phyloP scores from a whole-genome alignment of 148 eudicot species.

The Amaranthus cruentus region DNA sequence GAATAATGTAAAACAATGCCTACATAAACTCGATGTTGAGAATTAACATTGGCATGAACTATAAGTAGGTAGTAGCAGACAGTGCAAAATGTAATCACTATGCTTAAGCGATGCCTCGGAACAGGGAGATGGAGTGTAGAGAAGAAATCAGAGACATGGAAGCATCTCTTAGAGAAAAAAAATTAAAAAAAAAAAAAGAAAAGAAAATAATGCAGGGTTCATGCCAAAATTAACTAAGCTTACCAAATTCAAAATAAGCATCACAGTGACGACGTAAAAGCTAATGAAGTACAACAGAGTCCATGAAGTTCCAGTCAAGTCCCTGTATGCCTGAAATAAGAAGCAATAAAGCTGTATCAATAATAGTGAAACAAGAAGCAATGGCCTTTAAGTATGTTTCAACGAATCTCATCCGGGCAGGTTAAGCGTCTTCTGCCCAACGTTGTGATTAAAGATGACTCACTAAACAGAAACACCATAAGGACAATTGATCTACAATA shows the following conservation, averaged over 20 bases:
- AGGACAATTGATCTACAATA: too few species aligned
- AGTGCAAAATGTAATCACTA: neutral
- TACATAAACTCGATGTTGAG: too few species aligned
- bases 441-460: too few species aligned
- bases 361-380: neutral
- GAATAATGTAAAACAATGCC: too few species aligned
- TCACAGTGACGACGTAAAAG: conserved; percentile 78
- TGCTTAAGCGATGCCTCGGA: neutral
- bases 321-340: conserved; percentile 68
- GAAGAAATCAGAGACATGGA: neutral
- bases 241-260: conserved; percentile 92
- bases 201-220: neutral
- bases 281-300: conserved; percentile 71
- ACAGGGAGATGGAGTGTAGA: neutral
- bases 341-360: conserved; percentile 8
- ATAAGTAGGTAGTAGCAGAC: too few species aligned
- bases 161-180: too few species aligned
- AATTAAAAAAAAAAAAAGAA: conserved; percentile 5
- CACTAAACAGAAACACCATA: too few species aligned
- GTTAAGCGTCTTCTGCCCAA: too few species aligned
- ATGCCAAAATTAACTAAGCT: conserved; percentile 23
- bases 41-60: too few species aligned
- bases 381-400: neutral
- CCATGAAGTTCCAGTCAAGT: conserved; percentile 69
- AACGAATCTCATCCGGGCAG: too few species aligned